phyloP scores from a whole-genome alignment of 1,284 basidiomycete genomes.

The Ustilago sp. region DNA sequence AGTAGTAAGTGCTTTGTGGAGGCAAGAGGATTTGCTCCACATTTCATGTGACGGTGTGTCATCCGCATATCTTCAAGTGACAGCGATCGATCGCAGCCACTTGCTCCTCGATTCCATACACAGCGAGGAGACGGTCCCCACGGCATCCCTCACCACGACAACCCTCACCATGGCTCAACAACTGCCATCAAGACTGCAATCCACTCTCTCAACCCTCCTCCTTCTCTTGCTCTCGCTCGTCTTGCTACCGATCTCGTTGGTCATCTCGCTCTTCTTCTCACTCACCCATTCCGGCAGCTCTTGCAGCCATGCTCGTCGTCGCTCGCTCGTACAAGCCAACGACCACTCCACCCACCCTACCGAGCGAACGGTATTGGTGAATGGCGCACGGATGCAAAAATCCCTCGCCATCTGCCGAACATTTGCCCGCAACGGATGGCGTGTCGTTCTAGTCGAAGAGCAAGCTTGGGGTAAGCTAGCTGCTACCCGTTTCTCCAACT shows the following conservation, averaged over 20 bases:
- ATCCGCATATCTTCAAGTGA: neutral
- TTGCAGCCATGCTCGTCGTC: neutral
- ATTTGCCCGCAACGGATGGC: conserved; percentile 70
- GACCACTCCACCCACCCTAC: neutral
- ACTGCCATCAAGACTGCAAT: conserved; percentile 44
- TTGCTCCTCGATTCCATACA: neutral
- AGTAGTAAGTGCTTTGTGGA: neutral
- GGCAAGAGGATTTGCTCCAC: conserved; percentile 15
- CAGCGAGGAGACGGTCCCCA: neutral
- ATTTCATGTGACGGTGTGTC: conserved; percentile 5
- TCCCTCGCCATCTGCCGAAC: conserved; percentile 70
- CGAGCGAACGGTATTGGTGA: conserved; percentile 69
- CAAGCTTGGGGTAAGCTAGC: conserved; percentile 70
- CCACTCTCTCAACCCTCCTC: conserved; percentile 46
- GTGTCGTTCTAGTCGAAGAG: conserved; percentile 71
- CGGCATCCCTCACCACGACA: neutral
- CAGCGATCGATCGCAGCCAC: no score
- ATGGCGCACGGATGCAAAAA: conserved; percentile 71
- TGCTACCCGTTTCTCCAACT: conserved; percentile 70
- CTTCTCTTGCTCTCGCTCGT: conserved; percentile 29
- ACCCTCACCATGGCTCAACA: conserved; percentile 26
- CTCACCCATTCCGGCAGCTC: conserved; percentile 24
- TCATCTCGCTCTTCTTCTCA: conserved; percentile 38
- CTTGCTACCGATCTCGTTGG: conserved; percentile 30
- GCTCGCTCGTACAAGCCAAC: neutral